phyloP scores from a whole-genome alignment of 2,329 filamentous ascomycete species.

The Botrytis medusae region DNA sequence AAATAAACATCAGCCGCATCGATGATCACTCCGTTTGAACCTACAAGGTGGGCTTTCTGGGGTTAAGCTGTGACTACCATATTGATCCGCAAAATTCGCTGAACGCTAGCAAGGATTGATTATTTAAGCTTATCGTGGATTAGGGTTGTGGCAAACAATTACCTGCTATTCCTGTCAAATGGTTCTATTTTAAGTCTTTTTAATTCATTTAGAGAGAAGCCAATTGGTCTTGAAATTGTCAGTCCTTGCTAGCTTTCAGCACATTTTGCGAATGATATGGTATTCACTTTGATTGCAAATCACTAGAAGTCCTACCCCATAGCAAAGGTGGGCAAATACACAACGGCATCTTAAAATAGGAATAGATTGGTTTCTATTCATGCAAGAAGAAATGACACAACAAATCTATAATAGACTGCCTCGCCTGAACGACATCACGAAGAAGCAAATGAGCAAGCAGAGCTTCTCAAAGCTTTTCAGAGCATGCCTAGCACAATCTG shows the following conservation, averaged over 20 bases:
- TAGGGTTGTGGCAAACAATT: not conserved
- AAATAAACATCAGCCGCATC: not conserved
- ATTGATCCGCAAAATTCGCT: not conserved
- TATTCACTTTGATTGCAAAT: not conserved
- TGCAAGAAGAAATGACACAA: not conserved
- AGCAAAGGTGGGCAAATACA: not conserved
- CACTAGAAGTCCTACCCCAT: not conserved
- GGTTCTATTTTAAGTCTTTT: too few species aligned
- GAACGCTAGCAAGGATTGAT: not conserved
- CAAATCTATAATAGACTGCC: not conserved
- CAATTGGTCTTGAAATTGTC: not conserved
- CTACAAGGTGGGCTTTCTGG: not conserved
- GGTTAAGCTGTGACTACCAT: not conserved
- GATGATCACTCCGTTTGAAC: too few species aligned
- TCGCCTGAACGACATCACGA: not conserved
- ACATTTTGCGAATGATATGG: not conserved
- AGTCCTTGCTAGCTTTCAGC: not conserved
- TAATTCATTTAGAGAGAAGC: not conserved
- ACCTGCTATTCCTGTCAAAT: not conserved
- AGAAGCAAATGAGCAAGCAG: not conserved
- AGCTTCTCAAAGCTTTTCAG: not conserved
- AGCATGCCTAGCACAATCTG: not conserved
- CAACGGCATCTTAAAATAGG: not conserved
- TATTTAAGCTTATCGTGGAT: not conserved
- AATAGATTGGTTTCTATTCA: not conserved